Percentiles rank a stretch among this genome's conserved stretches.
These are phyloP conservation scores for Trametes punicea DNA, from an alignment of 768 basidiomycete genomes.

Conservation along the genomic window DNA sequence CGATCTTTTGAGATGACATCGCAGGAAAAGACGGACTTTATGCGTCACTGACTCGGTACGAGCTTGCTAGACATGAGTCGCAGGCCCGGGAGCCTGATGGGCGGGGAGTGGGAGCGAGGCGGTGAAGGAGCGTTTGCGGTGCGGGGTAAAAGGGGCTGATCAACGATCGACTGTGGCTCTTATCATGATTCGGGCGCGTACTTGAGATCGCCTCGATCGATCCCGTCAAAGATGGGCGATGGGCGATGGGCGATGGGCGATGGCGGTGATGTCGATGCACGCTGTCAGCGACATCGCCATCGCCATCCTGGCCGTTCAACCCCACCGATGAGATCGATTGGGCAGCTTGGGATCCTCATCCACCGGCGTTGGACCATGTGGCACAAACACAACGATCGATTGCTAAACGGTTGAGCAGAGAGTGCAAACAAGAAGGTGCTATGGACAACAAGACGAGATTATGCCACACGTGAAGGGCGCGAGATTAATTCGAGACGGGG, in stretches of 20 bases:
- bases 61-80: no score
- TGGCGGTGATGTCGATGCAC: background rate
- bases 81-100: no score
- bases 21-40: no score
- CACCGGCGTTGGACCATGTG: background rate
- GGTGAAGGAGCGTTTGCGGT: background rate
- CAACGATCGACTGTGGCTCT: constrained; percentile 2
- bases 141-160: constrained; percentile 8
- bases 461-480: background rate
- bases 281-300: constrained; percentile 1
- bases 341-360: background rate
- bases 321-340: constrained; percentile 4
- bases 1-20: no score
- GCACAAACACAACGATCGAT: background rate
- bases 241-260: background rate
- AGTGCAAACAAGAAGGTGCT: background rate
- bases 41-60: no score
- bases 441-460: background rate
- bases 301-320: background rate
- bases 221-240: constrained; percentile 17
- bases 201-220: constrained; percentile 15
- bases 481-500: background rate
- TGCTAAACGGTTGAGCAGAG: background rate
- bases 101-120: background rate
- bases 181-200: constrained; percentile 1